Evolutionary conservation across 1,284 basidiomycete species (phyloP).

Genomic region (Bondarzewia mesenterica): DNA sequence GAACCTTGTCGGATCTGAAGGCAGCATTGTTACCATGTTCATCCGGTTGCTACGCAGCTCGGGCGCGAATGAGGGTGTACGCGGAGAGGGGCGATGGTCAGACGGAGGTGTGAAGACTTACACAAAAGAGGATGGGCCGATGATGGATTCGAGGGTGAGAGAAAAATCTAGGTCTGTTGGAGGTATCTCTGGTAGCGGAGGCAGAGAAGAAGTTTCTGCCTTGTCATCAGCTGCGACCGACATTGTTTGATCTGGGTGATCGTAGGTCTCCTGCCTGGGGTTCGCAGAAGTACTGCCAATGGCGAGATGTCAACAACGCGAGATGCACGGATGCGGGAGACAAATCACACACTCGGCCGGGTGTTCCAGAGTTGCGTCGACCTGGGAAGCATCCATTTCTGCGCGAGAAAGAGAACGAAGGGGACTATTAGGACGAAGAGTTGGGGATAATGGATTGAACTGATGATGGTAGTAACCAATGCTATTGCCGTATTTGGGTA

Average conservation of each 20-base stretch:
- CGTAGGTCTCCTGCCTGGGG: not conserved
- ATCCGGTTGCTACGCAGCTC: not conserved
- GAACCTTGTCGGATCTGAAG: slow-evolving; percentile 37
- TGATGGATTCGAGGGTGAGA: slow-evolving; percentile 40
- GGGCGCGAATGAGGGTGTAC: not conserved
- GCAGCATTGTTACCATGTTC: not conserved
- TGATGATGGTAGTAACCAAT: not conserved
- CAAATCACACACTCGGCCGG: too few species aligned
- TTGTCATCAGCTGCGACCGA: slow-evolving; percentile 1
- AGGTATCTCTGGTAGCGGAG: slow-evolving; percentile 46
- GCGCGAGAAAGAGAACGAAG: too few species aligned
- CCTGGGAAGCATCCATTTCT: too few species aligned
- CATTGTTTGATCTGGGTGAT: not conserved
- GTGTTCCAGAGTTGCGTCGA: too few species aligned
- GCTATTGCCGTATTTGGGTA: not conserved
- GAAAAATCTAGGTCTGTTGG: slow-evolving; percentile 40
- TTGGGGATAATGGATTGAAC: not conserved
- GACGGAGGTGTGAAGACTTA: slow-evolving; percentile 4
- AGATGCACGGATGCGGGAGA: too few species aligned
- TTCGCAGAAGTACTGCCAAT: too few species aligned
- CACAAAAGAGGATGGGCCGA: slow-evolving; percentile 14
- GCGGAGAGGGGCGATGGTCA: slow-evolving; percentile 1
- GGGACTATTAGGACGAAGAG: not conserved
- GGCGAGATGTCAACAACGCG: too few species aligned
- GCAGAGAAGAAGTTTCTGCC: slow-evolving; percentile 5